Conservation (phyloP, 495 filamentous ascomycete genomes). For the Podospora sp. region DNA sequence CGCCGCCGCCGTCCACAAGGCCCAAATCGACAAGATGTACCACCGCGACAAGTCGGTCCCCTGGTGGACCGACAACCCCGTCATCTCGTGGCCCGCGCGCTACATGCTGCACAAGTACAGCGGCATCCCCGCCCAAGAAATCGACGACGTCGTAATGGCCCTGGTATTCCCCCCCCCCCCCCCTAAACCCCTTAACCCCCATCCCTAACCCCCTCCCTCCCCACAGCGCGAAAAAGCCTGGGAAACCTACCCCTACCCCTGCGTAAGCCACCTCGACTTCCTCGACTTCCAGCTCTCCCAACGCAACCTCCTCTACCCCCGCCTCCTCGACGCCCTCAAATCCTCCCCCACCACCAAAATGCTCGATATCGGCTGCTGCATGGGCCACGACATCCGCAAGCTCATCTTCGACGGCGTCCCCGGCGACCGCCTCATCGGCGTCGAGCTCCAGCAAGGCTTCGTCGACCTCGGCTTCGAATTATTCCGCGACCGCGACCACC, state of each 20-base stretch:
- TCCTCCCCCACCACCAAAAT: slow-evolving; percentile 39
- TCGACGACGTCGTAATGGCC: not conserved
- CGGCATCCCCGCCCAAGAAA: not conserved
- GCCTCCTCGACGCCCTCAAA: slow-evolving; percentile 46
- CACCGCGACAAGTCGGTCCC: not conserved
- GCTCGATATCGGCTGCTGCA: slow-evolving; percentile 55
- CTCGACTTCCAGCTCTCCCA: slow-evolving; percentile 40
- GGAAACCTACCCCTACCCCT: slow-evolving; percentile 53
- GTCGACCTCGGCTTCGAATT: slow-evolving; percentile 55
- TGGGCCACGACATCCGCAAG: slow-evolving; percentile 56
- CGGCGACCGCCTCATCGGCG: slow-evolving; percentile 45
- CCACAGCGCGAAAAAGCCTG: slow-evolving; percentile 49
- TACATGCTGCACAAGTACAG: not conserved
- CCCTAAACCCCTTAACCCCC: too few relatives aligned
- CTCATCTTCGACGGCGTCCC: slow-evolving; percentile 52
- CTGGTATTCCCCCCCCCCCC: too few relatives aligned
- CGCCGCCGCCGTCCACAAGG: not conserved
- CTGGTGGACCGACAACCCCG: not conserved
- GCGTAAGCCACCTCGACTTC: slow-evolving; percentile 46
- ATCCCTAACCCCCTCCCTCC: not conserved
- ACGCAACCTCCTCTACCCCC: slow-evolving; percentile 35
- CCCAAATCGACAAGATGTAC: not conserved
- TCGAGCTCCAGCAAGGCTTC: slow-evolving; percentile 52
- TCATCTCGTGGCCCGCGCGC: not conserved
- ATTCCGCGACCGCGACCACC: slow-evolving; percentile 37